Conservation (phyloP, 2,329 filamentous ascomycete genomes). For the Cladophialophora carrionii region DNA sequence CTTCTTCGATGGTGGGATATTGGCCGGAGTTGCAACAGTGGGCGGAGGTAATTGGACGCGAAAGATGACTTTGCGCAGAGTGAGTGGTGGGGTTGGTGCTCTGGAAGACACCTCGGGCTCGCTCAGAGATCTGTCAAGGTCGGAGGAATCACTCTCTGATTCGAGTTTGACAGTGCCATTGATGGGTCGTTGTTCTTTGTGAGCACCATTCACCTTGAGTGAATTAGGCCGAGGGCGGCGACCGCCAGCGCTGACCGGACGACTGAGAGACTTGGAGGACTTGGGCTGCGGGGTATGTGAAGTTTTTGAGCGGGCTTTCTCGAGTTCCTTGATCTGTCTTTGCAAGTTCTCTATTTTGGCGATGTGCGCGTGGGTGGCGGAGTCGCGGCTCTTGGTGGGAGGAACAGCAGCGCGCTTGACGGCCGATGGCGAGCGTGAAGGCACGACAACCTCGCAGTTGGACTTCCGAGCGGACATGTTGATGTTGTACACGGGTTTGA, state of each 20-base stretch:
- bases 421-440: conserved; percentile 15
- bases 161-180: conserved; percentile 25
- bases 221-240: conserved; percentile 9
- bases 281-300: not conserved
- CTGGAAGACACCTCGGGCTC: conserved; percentile 5
- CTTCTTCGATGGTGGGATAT: conserved; percentile 52
- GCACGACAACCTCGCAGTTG: conserved; percentile 23
- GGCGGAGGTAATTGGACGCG: conserved; percentile 57
- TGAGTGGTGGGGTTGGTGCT: conserved; percentile 25
- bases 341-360: conserved; percentile 19
- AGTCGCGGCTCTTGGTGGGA: conserved; percentile 25
- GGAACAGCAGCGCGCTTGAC: conserved; percentile 23
- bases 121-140: conserved; percentile 13
- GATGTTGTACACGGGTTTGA: conserved; percentile 40
- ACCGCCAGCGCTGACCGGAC: not conserved
- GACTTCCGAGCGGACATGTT: conserved; percentile 41
- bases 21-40: conserved; percentile 56
- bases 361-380: conserved; percentile 4
- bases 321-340: conserved; percentile 11
- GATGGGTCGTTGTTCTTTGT: conserved; percentile 2
- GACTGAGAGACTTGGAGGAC: conserved; percentile 20
- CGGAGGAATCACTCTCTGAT: conserved; percentile 22
- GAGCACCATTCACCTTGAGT: conserved; percentile 19
- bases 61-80: conserved; percentile 48
- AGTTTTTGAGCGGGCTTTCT: conserved; percentile 16